These are phyloP conservation scores for Acidomyces sp. DNA, from an alignment of 495 filamentous ascomycete species.

Conservation along the genomic window DNA sequence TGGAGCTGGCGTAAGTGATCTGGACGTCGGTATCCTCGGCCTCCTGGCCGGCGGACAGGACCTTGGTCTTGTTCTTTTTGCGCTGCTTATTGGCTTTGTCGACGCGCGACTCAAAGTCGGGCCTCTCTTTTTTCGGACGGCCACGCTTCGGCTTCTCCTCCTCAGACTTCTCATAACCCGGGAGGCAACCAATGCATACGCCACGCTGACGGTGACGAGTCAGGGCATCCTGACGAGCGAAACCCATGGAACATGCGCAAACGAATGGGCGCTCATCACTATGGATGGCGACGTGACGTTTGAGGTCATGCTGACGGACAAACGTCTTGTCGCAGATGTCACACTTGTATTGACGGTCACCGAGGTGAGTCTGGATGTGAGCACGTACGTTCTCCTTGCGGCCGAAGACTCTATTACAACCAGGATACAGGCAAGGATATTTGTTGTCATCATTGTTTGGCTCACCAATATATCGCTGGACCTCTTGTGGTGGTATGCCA, in stretches of 20 bases:
- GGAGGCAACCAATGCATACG: conserved; percentile 82
- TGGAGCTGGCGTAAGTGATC: conserved; percentile 14
- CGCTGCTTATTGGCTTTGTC: conserved; percentile 25
- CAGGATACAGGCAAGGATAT: conserved; percentile 73
- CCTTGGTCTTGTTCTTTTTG: conserved; percentile 12
- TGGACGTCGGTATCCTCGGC: conserved; percentile 2
- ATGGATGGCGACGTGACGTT: conserved; percentile 93
- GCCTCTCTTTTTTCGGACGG: conserved; percentile 30
- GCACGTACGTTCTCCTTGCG: conserved; percentile 96
- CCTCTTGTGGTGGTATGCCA: conserved; percentile 75
- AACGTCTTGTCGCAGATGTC: conserved; percentile 84
- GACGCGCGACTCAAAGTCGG: conserved; percentile 25
- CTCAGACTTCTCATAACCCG: conserved; percentile 21
- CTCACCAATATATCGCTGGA: conserved; percentile 68
- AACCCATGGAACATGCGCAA: conserved; percentile 80
- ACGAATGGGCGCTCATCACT: conserved; percentile 83
- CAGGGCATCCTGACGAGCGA: conserved; percentile 85
- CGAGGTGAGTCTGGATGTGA: conserved; percentile 93
- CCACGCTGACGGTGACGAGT: conserved; percentile 88
- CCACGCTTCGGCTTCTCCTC: conserved; percentile 29
- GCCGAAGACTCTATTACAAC: conserved; percentile 77
- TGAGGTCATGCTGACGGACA: conserved; percentile 90
- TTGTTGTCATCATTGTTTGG: conserved; percentile 68
- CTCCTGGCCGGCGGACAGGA: neutral
- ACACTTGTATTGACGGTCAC: conserved; percentile 85